Conservation (phyloP, 805 yeast species). For the Hanseniaspora valbyensis region DNA sequence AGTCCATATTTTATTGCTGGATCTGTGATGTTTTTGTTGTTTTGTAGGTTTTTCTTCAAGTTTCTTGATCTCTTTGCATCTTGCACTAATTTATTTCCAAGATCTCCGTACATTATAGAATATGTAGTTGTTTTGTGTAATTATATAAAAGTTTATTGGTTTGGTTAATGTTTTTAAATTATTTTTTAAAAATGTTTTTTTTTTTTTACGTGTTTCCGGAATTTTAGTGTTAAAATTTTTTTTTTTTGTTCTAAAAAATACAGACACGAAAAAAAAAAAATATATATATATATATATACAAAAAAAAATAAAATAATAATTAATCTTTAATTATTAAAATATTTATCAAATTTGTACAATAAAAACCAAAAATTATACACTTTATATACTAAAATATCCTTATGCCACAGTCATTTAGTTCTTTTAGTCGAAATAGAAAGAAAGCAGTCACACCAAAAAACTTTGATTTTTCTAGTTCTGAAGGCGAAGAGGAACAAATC, state of each 20-base stretch:
- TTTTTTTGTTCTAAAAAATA: too few species aligned
- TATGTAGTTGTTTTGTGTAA: not conserved
- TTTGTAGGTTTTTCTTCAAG: slow-evolving; percentile 27
- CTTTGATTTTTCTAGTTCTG: not conserved
- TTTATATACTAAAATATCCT: too few species aligned
- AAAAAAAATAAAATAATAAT: too few species aligned
- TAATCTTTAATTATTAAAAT: too few species aligned
- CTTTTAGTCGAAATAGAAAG: not conserved
- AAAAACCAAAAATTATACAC: too few species aligned
- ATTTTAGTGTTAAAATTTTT: too few species aligned
- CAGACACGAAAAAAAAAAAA: too few species aligned
- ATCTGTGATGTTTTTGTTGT: slow-evolving; percentile 28
- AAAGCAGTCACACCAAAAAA: not conserved
- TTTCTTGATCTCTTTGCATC: slow-evolving; percentile 74
- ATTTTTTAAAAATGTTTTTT: not conserved
- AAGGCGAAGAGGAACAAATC: not conserved
- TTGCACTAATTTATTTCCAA: slow-evolving; percentile 66
- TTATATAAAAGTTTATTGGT: too few species aligned
- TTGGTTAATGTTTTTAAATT: not conserved
- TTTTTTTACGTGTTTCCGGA: not conserved
- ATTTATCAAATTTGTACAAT: too few species aligned
- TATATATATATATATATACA: too few species aligned
- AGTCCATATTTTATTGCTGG: slow-evolving; percentile 41
- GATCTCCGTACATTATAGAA: slow-evolving; percentile 70
- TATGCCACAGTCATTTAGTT: too few species aligned